Evolutionary conservation across 192 early-diverging fungal species (phyloP).

Genomic region (Paraglomus occultum): DNA sequence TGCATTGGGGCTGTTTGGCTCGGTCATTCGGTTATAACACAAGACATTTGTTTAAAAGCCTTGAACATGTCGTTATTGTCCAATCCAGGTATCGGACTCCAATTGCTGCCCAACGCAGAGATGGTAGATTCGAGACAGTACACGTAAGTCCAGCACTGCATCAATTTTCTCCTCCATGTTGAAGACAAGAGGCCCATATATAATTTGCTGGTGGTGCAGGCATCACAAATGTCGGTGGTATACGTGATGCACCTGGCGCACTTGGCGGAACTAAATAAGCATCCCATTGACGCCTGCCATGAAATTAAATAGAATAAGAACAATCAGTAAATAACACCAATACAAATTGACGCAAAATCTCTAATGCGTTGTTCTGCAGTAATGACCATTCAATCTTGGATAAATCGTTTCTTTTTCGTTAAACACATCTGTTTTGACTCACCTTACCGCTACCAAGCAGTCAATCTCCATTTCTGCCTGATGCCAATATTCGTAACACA

Average conservation of each 20-base stretch:
- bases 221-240: slow-evolving; percentile 34
- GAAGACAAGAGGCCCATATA: slow-evolving; percentile 37
- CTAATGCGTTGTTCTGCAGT: no score
- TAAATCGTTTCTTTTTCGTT: no score
- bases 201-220: slow-evolving; percentile 39
- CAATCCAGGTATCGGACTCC: no score
- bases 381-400: no score
- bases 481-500: slow-evolving; percentile 31
- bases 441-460: slow-evolving; percentile 28
- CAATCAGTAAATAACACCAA: not conserved
- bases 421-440: not conserved
- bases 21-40: no score
- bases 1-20: no score
- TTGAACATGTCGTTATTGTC: no score
- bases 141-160: no score
- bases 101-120: no score
- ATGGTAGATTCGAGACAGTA: no score
- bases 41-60: no score
- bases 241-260: slow-evolving; percentile 15
- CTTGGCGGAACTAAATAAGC: slow-evolving; percentile 25
- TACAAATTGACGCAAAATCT: no score
- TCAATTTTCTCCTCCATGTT: not conserved
- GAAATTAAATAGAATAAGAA: not conserved
- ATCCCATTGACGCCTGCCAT: slow-evolving; percentile 32
- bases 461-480: slow-evolving; percentile 33